Evolutionary conservation across 805 yeast species (phyloP).

Genomic region (Kregervanrija pseudodelftensis): DNA sequence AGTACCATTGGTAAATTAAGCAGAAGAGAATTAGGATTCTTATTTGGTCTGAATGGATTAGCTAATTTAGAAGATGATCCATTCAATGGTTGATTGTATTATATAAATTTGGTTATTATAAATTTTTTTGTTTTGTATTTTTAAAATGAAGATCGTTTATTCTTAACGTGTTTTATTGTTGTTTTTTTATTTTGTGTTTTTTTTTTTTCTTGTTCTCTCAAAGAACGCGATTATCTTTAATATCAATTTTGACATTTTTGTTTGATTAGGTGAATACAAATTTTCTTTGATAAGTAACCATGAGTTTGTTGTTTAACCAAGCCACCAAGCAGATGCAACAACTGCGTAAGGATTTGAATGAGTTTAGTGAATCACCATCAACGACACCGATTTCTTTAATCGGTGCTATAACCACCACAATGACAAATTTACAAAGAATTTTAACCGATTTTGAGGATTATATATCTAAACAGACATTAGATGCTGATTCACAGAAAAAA

Average conservation of each 20-base stretch:
- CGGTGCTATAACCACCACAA: conserved; percentile 70
- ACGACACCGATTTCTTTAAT: conserved; percentile 46
- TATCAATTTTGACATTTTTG: not conserved
- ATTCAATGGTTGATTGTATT: no score
- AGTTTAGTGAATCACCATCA: conserved; percentile 53
- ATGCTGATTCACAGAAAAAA: conserved; percentile 46
- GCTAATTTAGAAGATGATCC: conserved; percentile 15
- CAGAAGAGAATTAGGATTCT: conserved; percentile 61
- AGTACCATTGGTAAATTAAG: conserved; percentile 57
- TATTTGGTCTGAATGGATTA: conserved; percentile 48
- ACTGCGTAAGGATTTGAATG: conserved; percentile 58
- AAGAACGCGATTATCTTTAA: no score
- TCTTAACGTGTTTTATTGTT: not conserved
- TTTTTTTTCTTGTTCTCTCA: no score
- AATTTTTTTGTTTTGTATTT: no score
- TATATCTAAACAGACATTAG: conserved; percentile 49
- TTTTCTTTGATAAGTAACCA: conserved; percentile 10
- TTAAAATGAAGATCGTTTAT: no score
- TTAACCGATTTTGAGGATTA: conserved; percentile 38
- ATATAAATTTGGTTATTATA: not conserved
- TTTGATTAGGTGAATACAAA: not conserved
- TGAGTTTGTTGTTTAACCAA: conserved; percentile 84
- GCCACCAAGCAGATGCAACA: conserved; percentile 80
- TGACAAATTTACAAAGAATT: conserved; percentile 69
- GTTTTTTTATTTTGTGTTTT: no score